Evolutionary conservation across 2,329 filamentous ascomycete genomes (phyloP).

Genomic region (Aspergillus brunneoviolaceus): DNA sequence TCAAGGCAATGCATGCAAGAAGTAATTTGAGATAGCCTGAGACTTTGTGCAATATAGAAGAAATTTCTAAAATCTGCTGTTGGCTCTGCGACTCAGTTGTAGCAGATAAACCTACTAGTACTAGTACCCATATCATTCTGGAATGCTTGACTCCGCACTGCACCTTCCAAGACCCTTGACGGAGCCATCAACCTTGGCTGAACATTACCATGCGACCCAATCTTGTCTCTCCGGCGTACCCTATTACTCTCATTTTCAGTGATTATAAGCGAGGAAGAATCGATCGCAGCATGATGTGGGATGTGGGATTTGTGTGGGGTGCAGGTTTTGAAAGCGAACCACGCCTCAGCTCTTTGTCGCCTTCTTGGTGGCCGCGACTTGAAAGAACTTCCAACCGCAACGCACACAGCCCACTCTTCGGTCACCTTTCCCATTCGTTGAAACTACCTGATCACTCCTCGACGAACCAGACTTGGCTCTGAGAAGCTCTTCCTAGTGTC

Average conservation of each 20-base stretch:
- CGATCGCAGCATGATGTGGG: background rate
- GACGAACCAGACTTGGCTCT: background rate
- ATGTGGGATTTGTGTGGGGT: background rate
- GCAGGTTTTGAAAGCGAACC: background rate
- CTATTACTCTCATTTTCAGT: background rate
- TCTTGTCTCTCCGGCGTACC: background rate
- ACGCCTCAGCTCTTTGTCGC: background rate
- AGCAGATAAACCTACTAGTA: too few relatives aligned
- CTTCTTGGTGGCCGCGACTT: background rate
- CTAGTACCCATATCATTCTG: too few relatives aligned
- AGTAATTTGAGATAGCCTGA: too few relatives aligned
- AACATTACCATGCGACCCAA: background rate
- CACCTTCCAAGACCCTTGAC: too few relatives aligned
- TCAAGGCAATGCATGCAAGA: background rate
- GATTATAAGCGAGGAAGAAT: background rate
- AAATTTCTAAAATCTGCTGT: too few relatives aligned
- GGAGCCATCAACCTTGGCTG: background rate
- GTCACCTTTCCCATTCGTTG: background rate
- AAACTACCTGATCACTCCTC: background rate
- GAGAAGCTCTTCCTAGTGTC: too few relatives aligned
- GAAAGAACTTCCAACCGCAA: background rate
- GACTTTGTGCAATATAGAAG: too few relatives aligned
- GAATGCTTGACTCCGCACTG: too few relatives aligned
- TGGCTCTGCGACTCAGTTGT: too few relatives aligned
- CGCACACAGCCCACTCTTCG: background rate